A percentile compares a stretch with the other conserved stretches of the same genome.
Evolutionary conservation across 352 stramenopile species (phyloP).

Genomic region (Lagenidium sp.): DNA sequence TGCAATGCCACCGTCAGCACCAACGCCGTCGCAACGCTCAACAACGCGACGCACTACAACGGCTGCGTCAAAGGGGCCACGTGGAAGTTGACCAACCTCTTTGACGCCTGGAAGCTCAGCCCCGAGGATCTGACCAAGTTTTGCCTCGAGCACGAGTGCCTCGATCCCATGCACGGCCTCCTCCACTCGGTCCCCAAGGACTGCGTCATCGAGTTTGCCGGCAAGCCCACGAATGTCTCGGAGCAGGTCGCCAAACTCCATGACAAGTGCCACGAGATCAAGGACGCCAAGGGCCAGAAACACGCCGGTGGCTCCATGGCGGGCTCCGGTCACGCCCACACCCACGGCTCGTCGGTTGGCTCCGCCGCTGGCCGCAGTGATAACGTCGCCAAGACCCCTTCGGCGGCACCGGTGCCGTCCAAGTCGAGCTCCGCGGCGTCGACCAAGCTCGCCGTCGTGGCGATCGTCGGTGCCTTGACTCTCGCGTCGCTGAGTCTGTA

Average conservation of each 20-base stretch:
- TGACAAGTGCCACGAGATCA: constrained; percentile 36
- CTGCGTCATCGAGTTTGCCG: constrained; percentile 38
- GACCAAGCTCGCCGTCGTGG: too few relatives aligned
- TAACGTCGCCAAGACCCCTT: too few relatives aligned
- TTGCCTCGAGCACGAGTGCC: constrained; percentile 43
- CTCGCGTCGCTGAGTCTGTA: too few relatives aligned
- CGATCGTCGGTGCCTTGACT: too few relatives aligned
- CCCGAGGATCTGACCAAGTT: constrained; percentile 33
- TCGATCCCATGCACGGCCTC: constrained; percentile 45
- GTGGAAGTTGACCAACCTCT: constrained; percentile 35
- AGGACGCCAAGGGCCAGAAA: too few relatives aligned
- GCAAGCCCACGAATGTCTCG: constrained; percentile 26
- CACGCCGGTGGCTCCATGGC: too few relatives aligned
- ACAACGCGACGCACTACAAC: constrained; percentile 42
- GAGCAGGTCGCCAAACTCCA: constrained; percentile 32
- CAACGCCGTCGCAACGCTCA: constrained; percentile 22
- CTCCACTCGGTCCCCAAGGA: constrained; percentile 23
- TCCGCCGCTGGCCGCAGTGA: neutral
- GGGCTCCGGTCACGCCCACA: neutral
- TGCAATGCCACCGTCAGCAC: constrained; percentile 27
- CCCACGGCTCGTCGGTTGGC: too few relatives aligned
- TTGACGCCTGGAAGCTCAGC: constrained; percentile 39
- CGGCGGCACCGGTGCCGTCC: too few relatives aligned
- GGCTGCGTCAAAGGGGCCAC: constrained; percentile 33
- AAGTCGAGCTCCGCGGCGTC: too few relatives aligned